phyloP scores from a whole-genome alignment of 108 stramenopile genomes.

The Bacterosira constricta region DNA sequence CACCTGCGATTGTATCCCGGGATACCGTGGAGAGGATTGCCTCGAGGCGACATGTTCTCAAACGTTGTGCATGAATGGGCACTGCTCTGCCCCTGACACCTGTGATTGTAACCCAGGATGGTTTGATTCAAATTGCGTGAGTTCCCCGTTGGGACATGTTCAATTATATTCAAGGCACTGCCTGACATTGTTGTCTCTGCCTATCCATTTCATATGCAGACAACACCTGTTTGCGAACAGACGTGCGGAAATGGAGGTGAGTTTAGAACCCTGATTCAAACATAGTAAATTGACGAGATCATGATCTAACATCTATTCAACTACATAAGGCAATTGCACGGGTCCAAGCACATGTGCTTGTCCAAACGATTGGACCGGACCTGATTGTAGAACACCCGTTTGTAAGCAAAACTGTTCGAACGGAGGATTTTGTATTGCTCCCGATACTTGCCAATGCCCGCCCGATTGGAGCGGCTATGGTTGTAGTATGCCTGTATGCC shows the following conservation, averaged over 20 bases:
- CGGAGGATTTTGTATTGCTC: constrained; percentile 80
- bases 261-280: neutral
- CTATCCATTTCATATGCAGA: constrained; percentile 7
- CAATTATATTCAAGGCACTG: too few species aligned
- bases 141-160: too few species aligned
- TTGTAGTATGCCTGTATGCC: constrained; percentile 82
- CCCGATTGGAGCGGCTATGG: constrained; percentile 77
- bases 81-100: constrained; percentile 82
- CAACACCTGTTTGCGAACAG: constrained; percentile 83
- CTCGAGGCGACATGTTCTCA: constrained; percentile 69
- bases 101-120: constrained; percentile 78
- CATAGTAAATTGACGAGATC: neutral
- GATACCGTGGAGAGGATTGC: constrained; percentile 69
- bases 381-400: constrained; percentile 77
- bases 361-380: constrained; percentile 70
- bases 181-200: too few species aligned
- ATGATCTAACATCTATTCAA: neutral
- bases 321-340: constrained; percentile 66
- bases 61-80: constrained; percentile 69
- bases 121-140: constrained; percentile 86
- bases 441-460: constrained; percentile 82
- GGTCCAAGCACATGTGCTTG: constrained; percentile 76
- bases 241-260: constrained; percentile 90
- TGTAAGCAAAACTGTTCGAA: constrained; percentile 74
- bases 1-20: constrained; percentile 80